These are phyloP conservation scores for Lasiodiplodia hormozganensis DNA, from an alignment of 2,329 filamentous ascomycete genomes.

Conservation along the genomic window DNA sequence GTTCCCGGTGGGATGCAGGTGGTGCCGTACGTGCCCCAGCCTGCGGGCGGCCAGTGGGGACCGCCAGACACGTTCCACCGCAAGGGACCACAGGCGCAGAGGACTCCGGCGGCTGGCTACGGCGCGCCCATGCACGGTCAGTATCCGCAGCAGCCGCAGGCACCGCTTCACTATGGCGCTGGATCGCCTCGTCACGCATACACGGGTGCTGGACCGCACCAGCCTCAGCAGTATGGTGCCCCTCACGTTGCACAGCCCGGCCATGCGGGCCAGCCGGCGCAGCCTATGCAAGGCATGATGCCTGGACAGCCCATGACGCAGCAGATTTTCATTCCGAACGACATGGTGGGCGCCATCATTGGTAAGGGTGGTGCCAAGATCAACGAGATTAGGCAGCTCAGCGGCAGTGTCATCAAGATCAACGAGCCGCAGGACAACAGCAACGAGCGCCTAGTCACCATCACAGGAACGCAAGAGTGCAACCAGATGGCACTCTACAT, in stretches of 20 bases:
- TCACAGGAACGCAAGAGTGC: conserved; percentile 96
- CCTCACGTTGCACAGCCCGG: conserved; percentile 57
- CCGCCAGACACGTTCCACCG: conserved; percentile 76
- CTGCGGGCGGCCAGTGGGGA: conserved; percentile 89
- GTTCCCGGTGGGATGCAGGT: conserved; percentile 99
- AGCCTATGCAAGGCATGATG: conserved; percentile 73
- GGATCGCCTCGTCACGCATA: conserved; percentile 75
- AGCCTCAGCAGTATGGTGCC: conserved; percentile 71
- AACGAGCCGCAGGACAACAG: conserved; percentile 99
- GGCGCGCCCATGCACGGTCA: conserved; percentile 76
- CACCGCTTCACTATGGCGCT: conserved; percentile 80
- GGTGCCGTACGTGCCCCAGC: conserved; percentile 95
- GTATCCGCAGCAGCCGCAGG: conserved; percentile 58
- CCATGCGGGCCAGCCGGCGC: conserved; percentile 73
- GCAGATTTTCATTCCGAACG: conserved; percentile 98
- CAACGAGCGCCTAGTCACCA: conserved; percentile 96
- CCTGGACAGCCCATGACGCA: conserved; percentile 89
- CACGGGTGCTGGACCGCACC: conserved; percentile 78
- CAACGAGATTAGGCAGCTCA: conserved; percentile 97
- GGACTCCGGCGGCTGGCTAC: conserved; percentile 71
- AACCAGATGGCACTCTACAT: conserved; percentile 99
- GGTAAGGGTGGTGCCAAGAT: conserved; percentile 99
- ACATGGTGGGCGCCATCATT: conserved; percentile 99
- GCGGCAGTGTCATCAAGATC: conserved; percentile 99
- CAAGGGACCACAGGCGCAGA: conserved; percentile 63